A percentile compares a stretch with the other conserved stretches of the same genome.
phyloP scores from a whole-genome alignment of 1,139 yeast species.

The Pichia sp. region DNA sequence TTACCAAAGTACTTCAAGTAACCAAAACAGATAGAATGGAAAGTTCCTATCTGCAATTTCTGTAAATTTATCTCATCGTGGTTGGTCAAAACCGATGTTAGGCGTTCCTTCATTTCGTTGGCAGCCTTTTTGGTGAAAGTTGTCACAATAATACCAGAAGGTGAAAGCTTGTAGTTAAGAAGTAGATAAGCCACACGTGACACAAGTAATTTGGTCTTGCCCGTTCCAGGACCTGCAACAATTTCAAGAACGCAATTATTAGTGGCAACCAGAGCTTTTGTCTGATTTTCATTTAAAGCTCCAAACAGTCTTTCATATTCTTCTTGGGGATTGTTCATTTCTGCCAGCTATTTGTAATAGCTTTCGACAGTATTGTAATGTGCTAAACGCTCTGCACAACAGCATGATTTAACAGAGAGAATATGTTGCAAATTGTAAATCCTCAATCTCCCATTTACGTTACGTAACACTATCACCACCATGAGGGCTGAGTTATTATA shows the following conservation, averaged over 20 bases:
- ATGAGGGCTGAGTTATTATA: too few relatives aligned
- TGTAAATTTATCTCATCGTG: conserved; percentile 36
- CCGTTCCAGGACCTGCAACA: conserved; percentile 88
- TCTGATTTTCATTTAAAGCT: conserved; percentile 55
- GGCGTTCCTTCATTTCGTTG: conserved; percentile 67
- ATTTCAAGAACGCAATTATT: conserved; percentile 59
- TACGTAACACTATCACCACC: too few relatives aligned
- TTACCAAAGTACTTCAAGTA: conserved; percentile 56
- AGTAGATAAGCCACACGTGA: conserved; percentile 73
- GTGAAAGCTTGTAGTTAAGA: conserved; percentile 46
- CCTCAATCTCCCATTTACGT: too few relatives aligned
- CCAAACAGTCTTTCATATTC: conserved; percentile 12
- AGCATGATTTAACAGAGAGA: too few relatives aligned
- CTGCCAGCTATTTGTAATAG: too few relatives aligned
- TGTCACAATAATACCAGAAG: conserved; percentile 69
- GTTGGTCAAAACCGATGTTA: conserved; percentile 40
- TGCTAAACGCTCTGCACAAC: too few relatives aligned
- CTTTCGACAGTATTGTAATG: too few relatives aligned
- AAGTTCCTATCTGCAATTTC: conserved; percentile 70
- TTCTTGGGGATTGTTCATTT: background rate
- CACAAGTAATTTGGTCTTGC: conserved; percentile 78
- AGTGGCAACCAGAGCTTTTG: conserved; percentile 57
- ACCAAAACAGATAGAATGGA: conserved; percentile 73
- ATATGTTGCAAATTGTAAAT: too few relatives aligned
- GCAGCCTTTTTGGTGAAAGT: conserved; percentile 93